Evolutionary conservation across 345 rosid genomes (phyloP).

Genomic region (Arabis alpina): DNA sequence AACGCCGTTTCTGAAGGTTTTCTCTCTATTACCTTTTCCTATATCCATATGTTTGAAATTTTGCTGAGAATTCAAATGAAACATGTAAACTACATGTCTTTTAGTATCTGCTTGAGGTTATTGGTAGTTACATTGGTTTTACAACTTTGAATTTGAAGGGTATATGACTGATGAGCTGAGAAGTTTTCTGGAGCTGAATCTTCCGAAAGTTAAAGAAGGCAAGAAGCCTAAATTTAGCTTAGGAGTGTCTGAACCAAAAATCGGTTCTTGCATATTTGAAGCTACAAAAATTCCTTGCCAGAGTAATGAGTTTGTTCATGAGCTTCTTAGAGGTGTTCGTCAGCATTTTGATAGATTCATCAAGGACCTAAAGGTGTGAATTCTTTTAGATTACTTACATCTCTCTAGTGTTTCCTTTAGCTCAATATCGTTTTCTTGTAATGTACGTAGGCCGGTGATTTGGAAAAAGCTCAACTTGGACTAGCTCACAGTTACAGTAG

Average conservation of each 20-base stretch:
- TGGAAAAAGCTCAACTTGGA: constrained; percentile 95
- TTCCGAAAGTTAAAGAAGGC: constrained; percentile 83
- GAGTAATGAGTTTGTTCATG: constrained; percentile 81
- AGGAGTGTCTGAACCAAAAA: constrained; percentile 85
- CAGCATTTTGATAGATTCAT: constrained; percentile 81
- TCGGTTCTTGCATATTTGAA: constrained; percentile 84
- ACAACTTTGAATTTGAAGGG: constrained; percentile 35
- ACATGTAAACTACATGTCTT: too few species aligned
- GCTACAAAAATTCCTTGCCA: constrained; percentile 83
- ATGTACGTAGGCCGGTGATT: constrained; percentile 72
- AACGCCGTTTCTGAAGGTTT: constrained; percentile 87
- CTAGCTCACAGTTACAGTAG: constrained; percentile 94
- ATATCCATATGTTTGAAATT: too few species aligned
- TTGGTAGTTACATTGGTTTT: background rate
- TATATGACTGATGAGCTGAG: constrained; percentile 87
- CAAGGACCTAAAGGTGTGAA: constrained; percentile 85
- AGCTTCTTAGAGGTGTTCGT: constrained; percentile 88
- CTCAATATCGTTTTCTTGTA: background rate
- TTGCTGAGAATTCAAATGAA: too few species aligned
- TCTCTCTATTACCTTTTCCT: background rate
- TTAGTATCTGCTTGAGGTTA: background rate
- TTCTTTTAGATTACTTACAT: background rate
- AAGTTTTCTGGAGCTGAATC: constrained; percentile 82
- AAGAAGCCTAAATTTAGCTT: constrained; percentile 78
- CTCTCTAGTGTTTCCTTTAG: background rate